Percentiles rank a stretch among this genome's conserved stretches.
Conservation (phyloP, 805 yeast species). For the Candida sonorensis region DNA sequence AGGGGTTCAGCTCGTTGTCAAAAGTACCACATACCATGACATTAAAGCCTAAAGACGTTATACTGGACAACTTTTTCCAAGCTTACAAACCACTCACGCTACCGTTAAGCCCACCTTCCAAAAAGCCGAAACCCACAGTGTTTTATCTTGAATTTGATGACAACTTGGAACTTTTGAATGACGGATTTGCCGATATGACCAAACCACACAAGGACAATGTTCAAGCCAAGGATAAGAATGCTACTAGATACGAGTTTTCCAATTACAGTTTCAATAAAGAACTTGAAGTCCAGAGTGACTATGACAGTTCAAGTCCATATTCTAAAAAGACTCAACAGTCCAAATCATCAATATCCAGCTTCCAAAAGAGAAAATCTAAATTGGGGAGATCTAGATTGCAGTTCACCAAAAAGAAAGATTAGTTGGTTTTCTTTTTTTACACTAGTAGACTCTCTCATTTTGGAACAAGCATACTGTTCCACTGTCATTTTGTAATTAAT, state of each 20-base stretch:
- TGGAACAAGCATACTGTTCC: too few species aligned
- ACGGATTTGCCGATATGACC: constrained; percentile 8
- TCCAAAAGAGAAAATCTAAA: constrained; percentile 10
- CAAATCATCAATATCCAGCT: neutral
- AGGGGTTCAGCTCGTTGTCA: constrained; percentile 28
- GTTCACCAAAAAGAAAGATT: constrained; percentile 7
- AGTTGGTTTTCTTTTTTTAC: too few species aligned
- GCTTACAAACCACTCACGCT: constrained; percentile 30
- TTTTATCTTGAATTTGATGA: constrained; percentile 29
- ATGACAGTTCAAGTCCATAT: constrained; percentile 1
- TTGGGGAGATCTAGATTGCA: constrained; percentile 15
- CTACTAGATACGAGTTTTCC: constrained; percentile 16
- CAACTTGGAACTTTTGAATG: constrained; percentile 20
- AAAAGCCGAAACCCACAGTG: constrained; percentile 18
- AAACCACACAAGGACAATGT: constrained; percentile 1
- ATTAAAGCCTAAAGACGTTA: constrained; percentile 26
- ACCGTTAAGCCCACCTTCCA: constrained; percentile 25
- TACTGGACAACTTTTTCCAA: constrained; percentile 28
- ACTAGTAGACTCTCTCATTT: too few species aligned
- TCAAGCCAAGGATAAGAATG: constrained; percentile 12
- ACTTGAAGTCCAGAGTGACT: constrained; percentile 13
- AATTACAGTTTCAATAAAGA: constrained; percentile 19
- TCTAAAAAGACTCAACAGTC: neutral
- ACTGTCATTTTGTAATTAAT: too few species aligned
- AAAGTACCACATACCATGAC: constrained; percentile 29